Evolutionary conservation across 2,329 filamentous ascomycete species (phyloP).

Genomic region (Fusarium globosum): DNA sequence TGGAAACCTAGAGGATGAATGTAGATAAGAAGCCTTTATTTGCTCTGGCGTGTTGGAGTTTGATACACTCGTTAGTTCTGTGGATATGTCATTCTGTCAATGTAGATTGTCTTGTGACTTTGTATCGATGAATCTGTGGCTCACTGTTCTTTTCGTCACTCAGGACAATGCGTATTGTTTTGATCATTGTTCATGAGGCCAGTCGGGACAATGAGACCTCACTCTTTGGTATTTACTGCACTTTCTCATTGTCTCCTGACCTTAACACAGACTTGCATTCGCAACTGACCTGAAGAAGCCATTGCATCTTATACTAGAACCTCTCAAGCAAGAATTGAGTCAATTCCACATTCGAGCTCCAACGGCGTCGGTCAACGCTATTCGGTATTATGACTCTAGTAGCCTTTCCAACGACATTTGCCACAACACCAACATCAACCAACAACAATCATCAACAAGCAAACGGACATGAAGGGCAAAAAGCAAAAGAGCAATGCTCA

Average conservation of each 20-base stretch:
- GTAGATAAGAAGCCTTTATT: constrained; percentile 35
- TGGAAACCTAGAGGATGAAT: constrained; percentile 22
- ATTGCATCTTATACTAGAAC: too few relatives aligned
- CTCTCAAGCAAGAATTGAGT: background rate
- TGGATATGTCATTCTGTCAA: background rate
- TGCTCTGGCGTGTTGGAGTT: constrained; percentile 38
- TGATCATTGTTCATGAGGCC: background rate
- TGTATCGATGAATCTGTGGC: background rate
- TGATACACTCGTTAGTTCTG: constrained; percentile 31
- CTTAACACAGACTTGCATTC: background rate
- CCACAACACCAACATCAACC: background rate
- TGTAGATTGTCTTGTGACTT: background rate
- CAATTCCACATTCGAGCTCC: background rate
- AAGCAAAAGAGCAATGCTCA: background rate
- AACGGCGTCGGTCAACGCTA: background rate
- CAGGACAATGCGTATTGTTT: background rate
- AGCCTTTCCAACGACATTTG: background rate
- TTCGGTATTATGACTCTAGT: background rate
- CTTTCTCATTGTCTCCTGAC: too few relatives aligned
- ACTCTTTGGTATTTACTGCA: background rate
- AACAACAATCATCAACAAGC: background rate
- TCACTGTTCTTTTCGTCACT: background rate
- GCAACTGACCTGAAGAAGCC: background rate
- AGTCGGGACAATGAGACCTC: background rate
- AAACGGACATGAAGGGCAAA: background rate